Evolutionary conservation across 306 rosid genomes (phyloP).

Genomic region (Cucurbita ficifolia): DNA sequence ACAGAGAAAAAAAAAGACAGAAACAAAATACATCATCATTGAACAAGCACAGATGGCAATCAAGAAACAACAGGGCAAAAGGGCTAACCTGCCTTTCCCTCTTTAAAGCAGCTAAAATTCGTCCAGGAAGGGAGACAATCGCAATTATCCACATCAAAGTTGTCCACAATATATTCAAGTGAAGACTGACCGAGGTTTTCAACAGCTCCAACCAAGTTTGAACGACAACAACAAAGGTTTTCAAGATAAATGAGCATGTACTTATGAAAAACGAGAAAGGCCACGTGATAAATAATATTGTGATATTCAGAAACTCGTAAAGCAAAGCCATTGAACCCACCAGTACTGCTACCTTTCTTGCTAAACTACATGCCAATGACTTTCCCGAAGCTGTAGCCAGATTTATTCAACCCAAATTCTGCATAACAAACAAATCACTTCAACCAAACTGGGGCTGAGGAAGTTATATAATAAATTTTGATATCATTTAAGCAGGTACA

Average conservation of each 20-base stretch:
- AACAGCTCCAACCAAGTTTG: conserved; percentile 46
- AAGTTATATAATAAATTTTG: neutral
- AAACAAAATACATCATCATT: neutral
- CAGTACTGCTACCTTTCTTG: conserved; percentile 6
- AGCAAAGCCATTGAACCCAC: conserved; percentile 33
- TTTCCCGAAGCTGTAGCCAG: neutral
- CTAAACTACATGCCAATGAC: conserved; percentile 17
- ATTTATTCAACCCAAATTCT: neutral
- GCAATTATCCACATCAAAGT: conserved; percentile 33
- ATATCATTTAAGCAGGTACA: neutral
- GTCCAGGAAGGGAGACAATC: conserved; percentile 43
- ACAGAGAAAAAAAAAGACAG: neutral
- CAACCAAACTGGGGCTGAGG: neutral
- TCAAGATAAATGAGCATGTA: conserved; percentile 34
- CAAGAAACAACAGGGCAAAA: neutral
- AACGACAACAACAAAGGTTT: conserved; percentile 22
- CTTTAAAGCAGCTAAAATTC: conserved; percentile 34
- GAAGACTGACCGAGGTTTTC: conserved; percentile 22
- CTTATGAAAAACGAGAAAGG: conserved; percentile 30
- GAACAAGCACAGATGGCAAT: neutral
- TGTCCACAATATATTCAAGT: conserved; percentile 31
- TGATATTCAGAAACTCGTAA: conserved; percentile 22
- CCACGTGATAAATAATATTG: conserved; percentile 26
- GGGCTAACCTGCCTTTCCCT: conserved; percentile 50
- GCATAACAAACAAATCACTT: conserved; percentile 3